Percentiles rank a stretch among this genome's conserved stretches.
Conservation (phyloP, 768 basidiomycete species). For the Collybia mongolica region DNA sequence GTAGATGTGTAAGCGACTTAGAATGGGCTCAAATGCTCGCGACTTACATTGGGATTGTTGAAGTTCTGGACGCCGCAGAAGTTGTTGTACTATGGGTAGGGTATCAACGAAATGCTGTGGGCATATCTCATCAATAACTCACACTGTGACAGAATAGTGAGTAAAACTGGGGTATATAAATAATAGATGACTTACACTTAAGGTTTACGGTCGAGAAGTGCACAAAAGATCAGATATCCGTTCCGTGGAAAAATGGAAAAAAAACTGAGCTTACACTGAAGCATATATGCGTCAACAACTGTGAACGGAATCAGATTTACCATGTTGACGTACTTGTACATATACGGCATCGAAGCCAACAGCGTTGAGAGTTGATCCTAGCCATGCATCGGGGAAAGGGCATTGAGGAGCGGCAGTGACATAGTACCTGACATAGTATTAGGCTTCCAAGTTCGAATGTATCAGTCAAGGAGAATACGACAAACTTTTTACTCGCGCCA, state of each 20-base stretch:
- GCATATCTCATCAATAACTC: not conserved
- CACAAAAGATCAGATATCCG: too few species aligned
- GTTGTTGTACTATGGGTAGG: constrained; percentile 16
- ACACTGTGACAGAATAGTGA: constrained; percentile 4
- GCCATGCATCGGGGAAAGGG: constrained; percentile 58
- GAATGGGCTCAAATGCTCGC: too few species aligned
- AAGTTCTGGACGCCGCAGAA: constrained; percentile 34
- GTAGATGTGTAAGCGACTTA: not conserved
- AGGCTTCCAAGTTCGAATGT: not conserved
- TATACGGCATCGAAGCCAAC: constrained; percentile 66
- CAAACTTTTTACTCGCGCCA: constrained; percentile 48
- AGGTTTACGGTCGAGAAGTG: too few species aligned
- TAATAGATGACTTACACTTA: constrained; percentile 11
- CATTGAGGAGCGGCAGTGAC: constrained; percentile 57
- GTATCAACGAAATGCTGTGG: not conserved
- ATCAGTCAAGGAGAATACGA: not conserved
- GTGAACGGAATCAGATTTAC: not conserved
- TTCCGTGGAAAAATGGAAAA: not conserved
- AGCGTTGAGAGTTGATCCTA: constrained; percentile 52
- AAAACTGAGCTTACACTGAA: constrained; percentile 7
- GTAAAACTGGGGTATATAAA: not conserved
- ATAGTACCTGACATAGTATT: constrained; percentile 39
- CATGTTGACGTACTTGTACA: constrained; percentile 51
- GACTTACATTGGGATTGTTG: constrained; percentile 35
- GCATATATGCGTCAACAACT: not conserved